phyloP scores from a whole-genome alignment of 2,329 filamentous ascomycete species.

The Amphichorda felina region DNA sequence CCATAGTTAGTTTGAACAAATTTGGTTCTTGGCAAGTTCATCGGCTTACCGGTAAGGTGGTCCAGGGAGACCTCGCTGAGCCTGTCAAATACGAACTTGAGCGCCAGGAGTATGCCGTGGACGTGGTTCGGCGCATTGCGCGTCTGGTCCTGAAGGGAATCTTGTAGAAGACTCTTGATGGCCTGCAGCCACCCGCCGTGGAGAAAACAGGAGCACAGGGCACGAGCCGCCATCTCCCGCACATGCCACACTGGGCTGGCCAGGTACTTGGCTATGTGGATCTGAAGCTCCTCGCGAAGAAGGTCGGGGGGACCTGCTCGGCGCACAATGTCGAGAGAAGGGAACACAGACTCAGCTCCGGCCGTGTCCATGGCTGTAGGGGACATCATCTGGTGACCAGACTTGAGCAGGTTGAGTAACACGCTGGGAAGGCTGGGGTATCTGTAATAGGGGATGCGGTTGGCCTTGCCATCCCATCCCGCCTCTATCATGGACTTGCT shows the following conservation, averaged over 20 bases:
- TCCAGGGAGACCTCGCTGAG: slow-evolving; percentile 33
- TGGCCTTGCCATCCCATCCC: slow-evolving; percentile 52
- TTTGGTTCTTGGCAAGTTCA: not conserved
- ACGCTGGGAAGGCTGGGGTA: slow-evolving; percentile 55
- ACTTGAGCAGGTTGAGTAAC: slow-evolving; percentile 49
- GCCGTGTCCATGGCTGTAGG: slow-evolving; percentile 16
- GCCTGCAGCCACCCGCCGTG: slow-evolving; percentile 33
- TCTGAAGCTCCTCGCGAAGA: slow-evolving; percentile 40
- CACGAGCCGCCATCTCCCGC: slow-evolving; percentile 67
- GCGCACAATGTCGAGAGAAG: slow-evolving; percentile 70
- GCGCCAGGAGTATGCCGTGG: slow-evolving; percentile 45
- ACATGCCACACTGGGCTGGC: slow-evolving; percentile 68
- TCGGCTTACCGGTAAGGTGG: slow-evolving; percentile 27
- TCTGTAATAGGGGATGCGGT: slow-evolving; percentile 57
- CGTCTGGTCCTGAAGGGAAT: slow-evolving; percentile 12
- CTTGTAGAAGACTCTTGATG: slow-evolving; percentile 23
- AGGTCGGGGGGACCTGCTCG: slow-evolving; percentile 54
- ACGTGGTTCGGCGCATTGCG: slow-evolving; percentile 34
- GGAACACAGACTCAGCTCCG: slow-evolving; percentile 63
- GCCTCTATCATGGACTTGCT: slow-evolving; percentile 50
- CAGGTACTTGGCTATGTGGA: slow-evolving; percentile 49
- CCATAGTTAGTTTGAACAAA: slow-evolving; percentile 2
- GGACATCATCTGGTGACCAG: slow-evolving; percentile 32
- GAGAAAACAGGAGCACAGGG: slow-evolving; percentile 52
- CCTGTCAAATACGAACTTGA: slow-evolving; percentile 45